phyloP scores from a whole-genome alignment of 164 flowering plant genomes.

The Euptelea pleiosperma region DNA sequence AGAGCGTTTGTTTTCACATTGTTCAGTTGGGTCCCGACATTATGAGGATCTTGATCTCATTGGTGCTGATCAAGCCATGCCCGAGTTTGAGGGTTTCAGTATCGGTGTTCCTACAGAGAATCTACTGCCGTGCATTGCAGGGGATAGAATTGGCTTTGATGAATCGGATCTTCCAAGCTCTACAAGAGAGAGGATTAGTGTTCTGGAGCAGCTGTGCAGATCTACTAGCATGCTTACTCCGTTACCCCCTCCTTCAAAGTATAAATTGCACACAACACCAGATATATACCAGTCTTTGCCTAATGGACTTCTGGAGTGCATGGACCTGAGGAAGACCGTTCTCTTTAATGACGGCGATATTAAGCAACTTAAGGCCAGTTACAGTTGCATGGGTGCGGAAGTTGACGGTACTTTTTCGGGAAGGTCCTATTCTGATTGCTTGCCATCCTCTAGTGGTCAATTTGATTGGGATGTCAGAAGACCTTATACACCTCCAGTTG shows the following conservation, averaged over 20 bases:
- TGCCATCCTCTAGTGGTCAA: slow-evolving; percentile 30
- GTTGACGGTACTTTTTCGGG: slow-evolving; percentile 14
- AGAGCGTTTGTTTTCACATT: slow-evolving; percentile 18
- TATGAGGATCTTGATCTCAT: slow-evolving; percentile 19
- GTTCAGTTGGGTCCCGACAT: slow-evolving; percentile 26
- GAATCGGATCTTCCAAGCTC: slow-evolving; percentile 32
- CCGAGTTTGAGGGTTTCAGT: slow-evolving; percentile 61
- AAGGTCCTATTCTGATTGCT: slow-evolving; percentile 38
- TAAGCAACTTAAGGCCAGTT: slow-evolving; percentile 20
- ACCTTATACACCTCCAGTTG: slow-evolving; percentile 48
- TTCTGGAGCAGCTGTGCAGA: slow-evolving; percentile 53
- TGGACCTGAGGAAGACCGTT: slow-evolving; percentile 22
- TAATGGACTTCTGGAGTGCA: slow-evolving; percentile 54
- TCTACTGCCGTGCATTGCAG: slow-evolving; percentile 18
- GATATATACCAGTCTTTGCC: slow-evolving; percentile 56
- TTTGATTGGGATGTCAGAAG: slow-evolving; percentile 27
- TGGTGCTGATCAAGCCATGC: slow-evolving; percentile 38
- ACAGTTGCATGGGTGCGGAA: slow-evolving; percentile 21
- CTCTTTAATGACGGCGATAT: slow-evolving; percentile 18
- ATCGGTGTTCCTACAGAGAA: slow-evolving; percentile 30
- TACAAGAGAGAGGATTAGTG: slow-evolving; percentile 37
- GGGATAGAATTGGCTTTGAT: slow-evolving; percentile 26
- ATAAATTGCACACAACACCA: slow-evolving; percentile 29
- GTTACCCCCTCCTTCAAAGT: slow-evolving; percentile 31
- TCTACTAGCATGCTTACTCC: slow-evolving; percentile 56